Evolutionary conservation across 2,329 filamentous ascomycete species (phyloP), one percentile per base, ranked within the genome.

Genomic region (Proliferodiscus dingleyae): DNA sequence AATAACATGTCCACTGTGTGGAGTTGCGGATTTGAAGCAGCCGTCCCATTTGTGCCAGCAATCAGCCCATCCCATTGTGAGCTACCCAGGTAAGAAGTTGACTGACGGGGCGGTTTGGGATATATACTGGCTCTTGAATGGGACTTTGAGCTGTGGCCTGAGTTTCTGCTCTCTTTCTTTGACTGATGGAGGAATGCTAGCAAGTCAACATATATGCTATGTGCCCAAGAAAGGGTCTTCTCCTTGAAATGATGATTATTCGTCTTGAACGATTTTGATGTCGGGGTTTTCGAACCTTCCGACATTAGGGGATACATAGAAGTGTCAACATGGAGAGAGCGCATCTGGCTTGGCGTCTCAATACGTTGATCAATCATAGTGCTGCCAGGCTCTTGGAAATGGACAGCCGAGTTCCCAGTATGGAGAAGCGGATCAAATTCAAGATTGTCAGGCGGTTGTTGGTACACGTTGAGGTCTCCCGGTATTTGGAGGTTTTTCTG

Each of bases 141-240:
- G 9, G 66, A 37, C 41, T 66, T 66, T 22, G 50, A 60, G 5
- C 64, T 62, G 32, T 67, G 63, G 19, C 64, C 62, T 16, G 61
- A 60, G 15, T 62, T 61, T 15, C 68, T 62, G 8, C 67, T 66
- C 2, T 69, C 64, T 56, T 72, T 81, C 46, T 78, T 81, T 16
- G 70, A 71, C 42, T 78, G 74, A 50, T 85, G 80, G 5, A 87
- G 70, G 52, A 78, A 80, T 8, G 79, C 68, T 3, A 90, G 68
- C 6, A 91, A 72, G 52, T 88, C 82, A 38, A 85, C 71, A 64
- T 90, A 90, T 24, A 83, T 77, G 53, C 74, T 74, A 61, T 89
- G 83, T n/a, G 85, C 86, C 67, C 81, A 82, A 11, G 76, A 71
- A 19, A 89, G 67, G 2, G 79, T 78, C 52, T 80, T 83, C 52